Conservation (phyloP, 768 basidiomycete genomes). For the Psilocybe tampanensis region DNA sequence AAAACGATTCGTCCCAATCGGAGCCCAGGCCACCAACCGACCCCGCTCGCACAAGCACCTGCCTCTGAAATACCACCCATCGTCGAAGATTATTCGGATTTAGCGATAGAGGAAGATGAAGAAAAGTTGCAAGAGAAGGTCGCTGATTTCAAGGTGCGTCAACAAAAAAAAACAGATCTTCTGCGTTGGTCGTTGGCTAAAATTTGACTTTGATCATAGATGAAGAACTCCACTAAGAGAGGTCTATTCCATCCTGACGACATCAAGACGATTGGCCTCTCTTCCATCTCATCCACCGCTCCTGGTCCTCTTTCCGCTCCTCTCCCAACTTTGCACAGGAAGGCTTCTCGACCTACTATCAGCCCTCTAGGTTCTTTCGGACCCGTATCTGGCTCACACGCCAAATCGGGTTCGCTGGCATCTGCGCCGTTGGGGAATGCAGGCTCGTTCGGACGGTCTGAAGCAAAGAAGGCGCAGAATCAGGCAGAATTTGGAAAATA, state of each 20-base stretch:
- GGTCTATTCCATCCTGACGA: conserved; percentile 90
- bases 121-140: conserved; percentile 72
- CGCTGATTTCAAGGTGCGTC: conserved; percentile 75
- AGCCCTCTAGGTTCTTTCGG: conserved; percentile 42
- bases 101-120: conserved; percentile 80
- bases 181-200: background rate
- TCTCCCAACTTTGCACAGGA: conserved; percentile 55
- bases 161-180: background rate
- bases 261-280: conserved; percentile 73
- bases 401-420: conserved; percentile 60
- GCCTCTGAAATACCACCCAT: conserved; percentile 65
- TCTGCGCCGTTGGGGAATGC: conserved; percentile 40
- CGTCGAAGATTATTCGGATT: conserved; percentile 91
- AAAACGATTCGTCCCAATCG: conserved; percentile 78
- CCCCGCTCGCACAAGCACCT: conserved; percentile 63
- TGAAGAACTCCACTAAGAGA: conserved; percentile 71
- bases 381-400: conserved; percentile 43
- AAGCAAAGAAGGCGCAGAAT: conserved; percentile 55
- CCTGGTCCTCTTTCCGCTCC: conserved; percentile 73
- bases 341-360: conserved; percentile 43
- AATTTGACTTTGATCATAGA: conserved; percentile 32
- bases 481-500: conserved; percentile 82
- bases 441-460: conserved; percentile 69
- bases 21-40: conserved; percentile 60
- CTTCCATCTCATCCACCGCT: conserved; percentile 36